Evolutionary conservation across 495 filamentous ascomycete genomes (phyloP).

Genomic region (Cercophora sp.): DNA sequence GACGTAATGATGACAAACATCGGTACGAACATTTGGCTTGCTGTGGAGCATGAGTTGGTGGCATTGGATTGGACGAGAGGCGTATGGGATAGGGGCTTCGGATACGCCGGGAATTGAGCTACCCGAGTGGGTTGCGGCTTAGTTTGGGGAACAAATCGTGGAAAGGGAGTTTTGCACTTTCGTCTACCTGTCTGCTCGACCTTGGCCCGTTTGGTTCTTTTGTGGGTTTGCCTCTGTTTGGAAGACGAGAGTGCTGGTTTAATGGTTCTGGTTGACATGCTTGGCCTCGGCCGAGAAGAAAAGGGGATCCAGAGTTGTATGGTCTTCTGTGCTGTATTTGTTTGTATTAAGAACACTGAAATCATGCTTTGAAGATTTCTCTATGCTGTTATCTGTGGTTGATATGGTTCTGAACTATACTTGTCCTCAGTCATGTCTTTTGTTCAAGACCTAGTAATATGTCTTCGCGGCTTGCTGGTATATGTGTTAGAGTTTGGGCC

Average conservation of each 20-base stretch:
- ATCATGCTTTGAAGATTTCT: background rate
- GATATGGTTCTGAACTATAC: too few species aligned
- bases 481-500: too few species aligned
- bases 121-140: background rate
- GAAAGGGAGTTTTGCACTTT: background rate
- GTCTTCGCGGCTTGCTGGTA: too few species aligned
- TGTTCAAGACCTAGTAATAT: too few species aligned
- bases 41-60: background rate
- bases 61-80: background rate
- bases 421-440: too few species aligned
- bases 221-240: background rate
- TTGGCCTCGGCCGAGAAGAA: too few species aligned
- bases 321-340: conserved; percentile 8
- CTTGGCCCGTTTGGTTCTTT: background rate
- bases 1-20: conserved; percentile 7
- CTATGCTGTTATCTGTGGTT: background rate
- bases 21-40: background rate
- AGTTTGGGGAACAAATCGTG: background rate
- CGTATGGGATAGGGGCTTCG: background rate
- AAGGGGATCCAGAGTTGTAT: background rate
- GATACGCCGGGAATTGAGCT: background rate
- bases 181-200: background rate
- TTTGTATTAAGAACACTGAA: conserved; percentile 4
- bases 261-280: background rate
- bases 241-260: background rate